phyloP scores from a whole-genome alignment of 495 filamentous ascomycete genomes.

The Sporormia fimetaria region DNA sequence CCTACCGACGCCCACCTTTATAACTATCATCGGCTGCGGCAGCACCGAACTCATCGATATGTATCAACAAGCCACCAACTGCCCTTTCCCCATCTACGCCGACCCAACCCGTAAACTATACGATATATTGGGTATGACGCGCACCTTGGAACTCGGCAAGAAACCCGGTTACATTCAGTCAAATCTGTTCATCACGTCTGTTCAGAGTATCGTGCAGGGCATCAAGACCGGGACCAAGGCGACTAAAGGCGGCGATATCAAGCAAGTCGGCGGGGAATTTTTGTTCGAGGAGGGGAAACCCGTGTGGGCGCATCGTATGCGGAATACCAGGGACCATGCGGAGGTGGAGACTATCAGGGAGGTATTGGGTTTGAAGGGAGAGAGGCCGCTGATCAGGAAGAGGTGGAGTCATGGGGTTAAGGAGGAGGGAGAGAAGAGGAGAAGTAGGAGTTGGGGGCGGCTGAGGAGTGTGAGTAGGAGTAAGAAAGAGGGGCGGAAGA shows the following conservation, averaged over 20 bases:
- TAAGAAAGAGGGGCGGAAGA: slow-evolving; percentile 4
- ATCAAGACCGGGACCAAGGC: slow-evolving; percentile 45
- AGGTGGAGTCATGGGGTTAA: slow-evolving; percentile 23
- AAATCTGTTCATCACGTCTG: slow-evolving; percentile 35
- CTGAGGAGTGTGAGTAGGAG: slow-evolving; percentile 15
- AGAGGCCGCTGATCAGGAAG: slow-evolving; percentile 16
- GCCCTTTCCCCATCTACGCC: slow-evolving; percentile 70
- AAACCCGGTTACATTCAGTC: slow-evolving; percentile 55
- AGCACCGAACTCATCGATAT: slow-evolving; percentile 57
- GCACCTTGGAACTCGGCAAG: slow-evolving; percentile 49
- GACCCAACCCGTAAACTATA: slow-evolving; percentile 64
- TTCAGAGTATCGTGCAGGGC: slow-evolving; percentile 45
- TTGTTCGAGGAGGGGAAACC: slow-evolving; percentile 60
- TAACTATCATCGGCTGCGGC: slow-evolving; percentile 71
- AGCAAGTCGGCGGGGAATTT: slow-evolving; percentile 77
- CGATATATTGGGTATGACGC: slow-evolving; percentile 57
- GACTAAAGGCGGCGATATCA: slow-evolving; percentile 54
- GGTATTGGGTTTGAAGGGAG: slow-evolving; percentile 47
- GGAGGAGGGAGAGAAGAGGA: background rate
- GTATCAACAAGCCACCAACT: slow-evolving; percentile 52
- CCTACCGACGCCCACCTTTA: slow-evolving; percentile 48
- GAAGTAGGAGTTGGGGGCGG: slow-evolving; percentile 18
- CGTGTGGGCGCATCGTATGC: slow-evolving; percentile 79
- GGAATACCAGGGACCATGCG: slow-evolving; percentile 63
- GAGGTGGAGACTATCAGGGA: slow-evolving; percentile 53